Base-by-base conservation (phyloP, 2,329 filamentous ascomycete species). In the Fusarium armeniacum region DNA sequence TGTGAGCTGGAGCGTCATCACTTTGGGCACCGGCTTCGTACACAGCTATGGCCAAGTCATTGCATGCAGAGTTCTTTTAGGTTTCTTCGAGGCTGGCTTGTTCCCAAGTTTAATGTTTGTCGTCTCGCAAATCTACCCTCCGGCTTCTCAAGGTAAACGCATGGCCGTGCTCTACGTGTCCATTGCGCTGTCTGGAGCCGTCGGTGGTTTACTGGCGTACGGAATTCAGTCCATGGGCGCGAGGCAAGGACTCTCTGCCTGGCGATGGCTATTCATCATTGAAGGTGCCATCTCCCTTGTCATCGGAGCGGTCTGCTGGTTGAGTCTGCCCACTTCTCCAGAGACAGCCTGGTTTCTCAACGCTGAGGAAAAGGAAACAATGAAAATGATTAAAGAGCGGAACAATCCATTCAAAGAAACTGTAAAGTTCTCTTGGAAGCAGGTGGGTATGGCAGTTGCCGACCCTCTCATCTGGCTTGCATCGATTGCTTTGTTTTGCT, bases 221-320 rank as follows among this genome's bases (percentile, higher is more conserved):
- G 75, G 66, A 0, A 74, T 78, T 4, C 79, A 82, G 32, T 78
- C 79, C 0, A 79, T 86, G 62, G 83, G 86, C 15, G 81, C 80
- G 1, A 76, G 74, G 2, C 79, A 78, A 30, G 84, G 84, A 0
- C 75, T 86, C 2, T 76, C 77, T 2, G 84, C 84, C 1, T 86
- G 84, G 85, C 70, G 83, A 54, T 87, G 84, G 84, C 74, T 85
- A 0, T 86, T 86, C 59, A 83, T 84, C 35, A 76, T 82, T 0
- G 83, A 85, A 58, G 81, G 82, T 3, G 62, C 77, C 2, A 70
- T 80, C 4, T 80, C 81, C 4, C 54, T 81, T 0, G 61, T 72
- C 6, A 58, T 80, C 12, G 75, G 77, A 2, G 66, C 73, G 24
- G 54, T 65, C 5, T 74, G 74, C 32, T 80, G 81, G 76, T 78